Percentiles rank a stretch among this genome's conserved stretches.
Evolutionary conservation across 2,329 filamentous ascomycete genomes (phyloP).

Genomic region (Rasamsonia emersonii): DNA sequence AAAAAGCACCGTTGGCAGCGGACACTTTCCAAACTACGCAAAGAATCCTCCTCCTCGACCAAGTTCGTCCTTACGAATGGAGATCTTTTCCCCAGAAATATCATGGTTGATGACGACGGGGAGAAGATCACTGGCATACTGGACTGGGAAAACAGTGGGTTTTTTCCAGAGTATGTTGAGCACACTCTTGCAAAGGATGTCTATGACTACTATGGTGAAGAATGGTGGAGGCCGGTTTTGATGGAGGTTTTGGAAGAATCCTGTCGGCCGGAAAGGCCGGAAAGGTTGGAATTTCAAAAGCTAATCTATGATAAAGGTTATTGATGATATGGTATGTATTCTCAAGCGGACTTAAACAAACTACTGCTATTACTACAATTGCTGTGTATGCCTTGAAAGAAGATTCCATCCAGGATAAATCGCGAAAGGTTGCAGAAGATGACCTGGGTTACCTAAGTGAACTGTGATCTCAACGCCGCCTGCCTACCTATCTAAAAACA

Average conservation of each 20-base stretch:
- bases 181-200: conserved; percentile 4
- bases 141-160: conserved; percentile 9
- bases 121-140: conserved; percentile 8
- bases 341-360: no score
- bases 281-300: not conserved
- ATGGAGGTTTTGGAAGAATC: conserved; percentile 7
- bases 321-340: no score
- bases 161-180: conserved; percentile 9
- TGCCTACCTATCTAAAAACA: no score
- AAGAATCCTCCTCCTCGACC: not conserved
- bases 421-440: no score
- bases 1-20: conserved; percentile 5
- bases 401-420: no score
- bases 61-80: conserved; percentile 11
- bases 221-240: conserved; percentile 7
- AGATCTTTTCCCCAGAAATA: conserved; percentile 10
- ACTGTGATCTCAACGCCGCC: no score
- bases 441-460: no score
- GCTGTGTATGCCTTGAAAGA: no score
- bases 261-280: not conserved
- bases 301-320: conserved; percentile 2
- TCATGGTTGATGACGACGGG: conserved; percentile 9
- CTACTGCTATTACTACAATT: no score
- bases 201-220: conserved; percentile 4
- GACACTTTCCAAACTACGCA: conserved; percentile 2